Evolutionary conservation across 768 basidiomycete species (phyloP).

Genomic region (Trametes punicea): DNA sequence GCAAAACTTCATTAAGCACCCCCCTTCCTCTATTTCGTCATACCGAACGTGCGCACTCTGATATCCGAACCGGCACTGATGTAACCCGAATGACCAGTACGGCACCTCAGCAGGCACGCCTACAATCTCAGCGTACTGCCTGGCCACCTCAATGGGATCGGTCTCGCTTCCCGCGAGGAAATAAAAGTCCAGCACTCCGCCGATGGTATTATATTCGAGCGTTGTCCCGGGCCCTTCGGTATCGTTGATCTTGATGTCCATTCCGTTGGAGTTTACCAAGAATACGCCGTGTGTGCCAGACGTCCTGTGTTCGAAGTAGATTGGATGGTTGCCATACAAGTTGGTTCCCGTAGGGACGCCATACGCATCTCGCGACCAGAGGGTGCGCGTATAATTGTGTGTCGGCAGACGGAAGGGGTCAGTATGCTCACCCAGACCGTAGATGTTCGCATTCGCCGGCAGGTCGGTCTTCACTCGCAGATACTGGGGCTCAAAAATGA

Average conservation of each 20-base stretch:
- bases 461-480: slow-evolving; percentile 66
- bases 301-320: slow-evolving; percentile 68
- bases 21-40: not conserved
- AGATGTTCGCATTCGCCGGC: slow-evolving; percentile 62
- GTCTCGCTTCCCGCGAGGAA: slow-evolving; percentile 66
- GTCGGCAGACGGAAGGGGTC: slow-evolving; percentile 57
- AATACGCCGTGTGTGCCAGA: slow-evolving; percentile 70
- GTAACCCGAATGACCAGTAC: slow-evolving; percentile 71
- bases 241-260: slow-evolving; percentile 68
- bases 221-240: slow-evolving; percentile 34
- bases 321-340: slow-evolving; percentile 69
- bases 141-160: slow-evolving; percentile 54
- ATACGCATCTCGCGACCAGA: slow-evolving; percentile 68
- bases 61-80: slow-evolving; percentile 73
- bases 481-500: slow-evolving; percentile 78
- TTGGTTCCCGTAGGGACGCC: slow-evolving; percentile 57
- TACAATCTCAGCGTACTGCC: slow-evolving; percentile 66
- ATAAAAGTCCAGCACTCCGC: slow-evolving; percentile 75
- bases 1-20: not conserved
- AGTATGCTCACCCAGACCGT: slow-evolving; percentile 76
- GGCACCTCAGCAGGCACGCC: slow-evolving; percentile 71
- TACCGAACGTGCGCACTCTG: slow-evolving; percentile 39
- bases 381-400: slow-evolving; percentile 39
- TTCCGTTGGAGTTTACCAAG: slow-evolving; percentile 67
- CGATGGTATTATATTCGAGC: slow-evolving; percentile 75